Evolutionary conservation across 345 rosid genomes (phyloP), one percentile per base, ranked within the genome.

Genomic region (Acer saccharum): DNA sequence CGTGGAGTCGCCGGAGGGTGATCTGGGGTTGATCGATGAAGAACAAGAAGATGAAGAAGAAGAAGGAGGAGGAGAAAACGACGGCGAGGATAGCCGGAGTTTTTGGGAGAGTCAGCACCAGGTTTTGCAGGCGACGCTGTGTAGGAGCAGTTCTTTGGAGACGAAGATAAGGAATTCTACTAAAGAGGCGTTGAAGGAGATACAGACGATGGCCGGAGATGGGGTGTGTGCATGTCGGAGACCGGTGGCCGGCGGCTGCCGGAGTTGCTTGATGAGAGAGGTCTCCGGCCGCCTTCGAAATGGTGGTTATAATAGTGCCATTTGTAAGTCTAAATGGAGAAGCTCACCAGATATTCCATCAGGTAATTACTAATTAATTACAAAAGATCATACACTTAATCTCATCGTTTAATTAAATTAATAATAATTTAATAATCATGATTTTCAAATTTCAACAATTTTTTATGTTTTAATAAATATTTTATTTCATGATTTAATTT

Each of bases 291-390:
- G 77, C 69, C 93, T 91, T 16, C 83, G 74, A 66, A 81, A 76
- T 14, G 67, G 79, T 16, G 93, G 93, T 23, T 86, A 83, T 63
- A 71, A 84, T 66, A 79, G 84, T 14, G 80, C 88, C 72, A 73
- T 87, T 76, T 87, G 92, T 81, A 83, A 78, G 54, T 87, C 93
- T 17, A 87, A 88, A 68, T 91, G 96, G 96, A 85, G 81, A 84
- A 86, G 90, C 78, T 83, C 87, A 14, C 81, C 74, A 0, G 76
- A 69, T n/a, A 86, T 88, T 39, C 93, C 88, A 2, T 80, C 95
- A 81, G 93, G 95, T 91, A 78, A 43, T 35, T 32, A 18, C 39
- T 23, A 61, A 46, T 46, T 18, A 72, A 32, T 25, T 10, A n/a
- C 14, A 18, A 1, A 17, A 2, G 21, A 73, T 18, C 25, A 32